Conservation (phyloP, 805 yeast genomes). For the Pichia insulana region DNA sequence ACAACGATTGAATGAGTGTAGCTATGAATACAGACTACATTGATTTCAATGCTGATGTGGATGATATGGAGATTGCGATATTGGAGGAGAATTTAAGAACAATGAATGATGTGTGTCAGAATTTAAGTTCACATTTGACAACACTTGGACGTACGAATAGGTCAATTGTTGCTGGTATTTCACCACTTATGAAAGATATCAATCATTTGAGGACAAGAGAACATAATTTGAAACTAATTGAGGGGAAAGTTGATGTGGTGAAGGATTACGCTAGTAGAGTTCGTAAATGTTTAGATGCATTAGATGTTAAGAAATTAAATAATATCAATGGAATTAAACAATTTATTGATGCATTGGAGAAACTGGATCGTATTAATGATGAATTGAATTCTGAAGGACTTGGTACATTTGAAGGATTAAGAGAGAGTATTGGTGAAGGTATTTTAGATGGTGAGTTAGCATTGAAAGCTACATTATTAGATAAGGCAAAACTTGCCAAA, state of each 20-base stretch:
- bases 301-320: conserved; percentile 23
- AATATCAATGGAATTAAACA: conserved; percentile 33
- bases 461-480: conserved; percentile 40
- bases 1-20: background rate
- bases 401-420: conserved; percentile 57
- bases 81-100: conserved; percentile 63
- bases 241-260: conserved; percentile 25
- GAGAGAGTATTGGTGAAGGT: conserved; percentile 47
- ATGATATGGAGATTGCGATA: conserved; percentile 78
- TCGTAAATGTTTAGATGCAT: conserved; percentile 28
- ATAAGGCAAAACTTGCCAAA: conserved; percentile 29
- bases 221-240: conserved; percentile 47
- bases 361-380: conserved; percentile 26
- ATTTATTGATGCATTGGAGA: conserved; percentile 29
- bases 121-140: conserved; percentile 47
- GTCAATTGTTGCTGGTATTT: conserved; percentile 52
- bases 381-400: conserved; percentile 19
- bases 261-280: conserved; percentile 38
- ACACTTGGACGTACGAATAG: conserved; percentile 44
- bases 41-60: conserved; percentile 39
- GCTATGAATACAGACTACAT: background rate
- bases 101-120: conserved; percentile 45
- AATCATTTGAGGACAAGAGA: conserved; percentile 47
- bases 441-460: conserved; percentile 50
- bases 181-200: conserved; percentile 63